phyloP scores from a whole-genome alignment of 345 rosid species.

The Arabidopsis thaliana region TAIR10.1 NC_003076.8:21857001-21857500 shows the following conservation, averaged over 20 bases:
- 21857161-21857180: constrained; percentile 66
- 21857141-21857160: constrained; percentile 48
- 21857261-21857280: constrained; percentile 54
- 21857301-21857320: constrained; percentile 38
- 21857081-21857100: constrained; percentile 50
- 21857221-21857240: constrained; percentile 84
- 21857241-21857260: constrained; percentile 93
- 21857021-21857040: constrained; percentile 21
- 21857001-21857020: constrained; percentile 27
- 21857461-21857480: constrained; percentile 39
- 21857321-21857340: constrained; percentile 44
- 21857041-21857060: constrained; percentile 52
- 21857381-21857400: constrained; percentile 81
- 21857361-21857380: constrained; percentile 75
- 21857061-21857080: constrained; percentile 52
- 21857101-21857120: constrained; percentile 59
- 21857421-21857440: constrained; percentile 88
- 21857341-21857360: constrained; percentile 71
- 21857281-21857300: constrained; percentile 65
- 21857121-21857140: constrained; percentile 56
- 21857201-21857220: constrained; percentile 93
- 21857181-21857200: constrained; percentile 80
- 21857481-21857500: constrained; percentile 31
- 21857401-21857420: constrained; percentile 58
- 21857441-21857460: constrained; percentile 47